These are phyloP conservation scores for Mycena galopus DNA, from an alignment of 768 basidiomycete genomes.

Conservation along the genomic window DNA sequence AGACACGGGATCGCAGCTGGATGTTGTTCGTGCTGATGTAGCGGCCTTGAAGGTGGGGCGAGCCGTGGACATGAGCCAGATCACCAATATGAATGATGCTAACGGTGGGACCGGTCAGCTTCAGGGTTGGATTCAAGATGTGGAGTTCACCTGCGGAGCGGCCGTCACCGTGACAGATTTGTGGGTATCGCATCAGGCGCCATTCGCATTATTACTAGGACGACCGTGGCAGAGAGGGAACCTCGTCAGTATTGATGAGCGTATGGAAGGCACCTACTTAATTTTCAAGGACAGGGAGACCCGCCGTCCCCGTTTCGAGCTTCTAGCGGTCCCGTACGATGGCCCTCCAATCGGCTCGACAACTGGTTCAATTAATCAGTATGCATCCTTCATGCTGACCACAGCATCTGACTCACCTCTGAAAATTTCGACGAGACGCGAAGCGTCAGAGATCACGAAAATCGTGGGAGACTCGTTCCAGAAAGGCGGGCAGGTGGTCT, in stretches of 20 bases:
- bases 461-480: too few relatives aligned
- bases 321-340: constrained; percentile 24
- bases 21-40: too few relatives aligned
- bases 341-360: not conserved
- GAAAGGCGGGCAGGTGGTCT: too few relatives aligned
- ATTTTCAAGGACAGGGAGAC: constrained; percentile 37
- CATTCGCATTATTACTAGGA: constrained; percentile 40
- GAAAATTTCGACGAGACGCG: too few relatives aligned
- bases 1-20: too few relatives aligned
- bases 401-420: too few relatives aligned
- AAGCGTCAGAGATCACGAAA: too few relatives aligned
- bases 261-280: constrained; percentile 42
- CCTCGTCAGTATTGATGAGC: constrained; percentile 42
- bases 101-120: constrained; percentile 42
- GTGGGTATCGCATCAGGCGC: constrained; percentile 32
- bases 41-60: too few relatives aligned
- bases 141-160: constrained; percentile 39
- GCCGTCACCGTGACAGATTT: constrained; percentile 39
- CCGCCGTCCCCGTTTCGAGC: constrained; percentile 22
- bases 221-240: constrained; percentile 43
- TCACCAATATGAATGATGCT: constrained; percentile 48
- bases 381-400: too few relatives aligned
- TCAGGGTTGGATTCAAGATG: constrained; percentile 37
- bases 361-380: too few relatives aligned
- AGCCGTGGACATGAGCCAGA: too few relatives aligned